Conservation (phyloP, 139 green algal genomes). For the Limnomonas spitsbergensis region DNA sequence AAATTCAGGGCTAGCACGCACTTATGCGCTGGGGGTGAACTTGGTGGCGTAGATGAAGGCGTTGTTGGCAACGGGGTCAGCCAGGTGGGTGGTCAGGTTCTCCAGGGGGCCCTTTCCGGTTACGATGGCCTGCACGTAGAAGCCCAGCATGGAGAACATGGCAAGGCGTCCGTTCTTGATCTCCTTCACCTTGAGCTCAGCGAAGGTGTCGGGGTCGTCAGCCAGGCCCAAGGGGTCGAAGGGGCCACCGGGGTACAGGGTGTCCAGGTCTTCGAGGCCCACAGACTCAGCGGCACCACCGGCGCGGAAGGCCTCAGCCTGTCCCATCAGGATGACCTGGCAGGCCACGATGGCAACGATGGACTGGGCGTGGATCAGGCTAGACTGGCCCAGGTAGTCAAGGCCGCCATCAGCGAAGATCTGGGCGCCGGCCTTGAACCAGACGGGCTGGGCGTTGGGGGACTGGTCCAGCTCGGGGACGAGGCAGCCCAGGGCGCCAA, state of each 20-base stretch:
- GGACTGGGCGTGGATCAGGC: too few species aligned
- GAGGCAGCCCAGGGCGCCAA: too few species aligned
- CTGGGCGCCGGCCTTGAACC: too few species aligned
- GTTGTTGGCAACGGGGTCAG: too few species aligned
- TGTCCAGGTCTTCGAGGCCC: constrained; percentile 66
- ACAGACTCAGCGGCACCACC: constrained; percentile 81
- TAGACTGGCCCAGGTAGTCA: too few species aligned
- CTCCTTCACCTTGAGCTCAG: constrained; percentile 76
- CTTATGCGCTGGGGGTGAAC: too few species aligned
- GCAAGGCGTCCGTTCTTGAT: constrained; percentile 47
- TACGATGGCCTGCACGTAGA: constrained; percentile 82
- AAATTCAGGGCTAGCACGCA: too few species aligned
- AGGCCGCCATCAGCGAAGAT: too few species aligned
- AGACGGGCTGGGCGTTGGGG: too few species aligned
- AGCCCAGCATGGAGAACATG: constrained; percentile 40
- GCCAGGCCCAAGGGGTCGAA: constrained; percentile 22
- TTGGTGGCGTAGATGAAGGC: too few species aligned
- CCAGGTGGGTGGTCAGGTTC: constrained; percentile 76
- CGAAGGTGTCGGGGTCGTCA: constrained; percentile 84
- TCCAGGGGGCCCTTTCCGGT: constrained; percentile 43
- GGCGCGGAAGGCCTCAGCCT: constrained; percentile 72
- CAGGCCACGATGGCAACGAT: too few species aligned
- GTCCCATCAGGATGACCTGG: constrained; percentile 82
- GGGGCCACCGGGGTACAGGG: constrained; percentile 68
- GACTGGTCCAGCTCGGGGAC: too few species aligned